Conservation (phyloP, 2,329 filamentous ascomycete species). For the Lecanoromycetidae sp. region DNA sequence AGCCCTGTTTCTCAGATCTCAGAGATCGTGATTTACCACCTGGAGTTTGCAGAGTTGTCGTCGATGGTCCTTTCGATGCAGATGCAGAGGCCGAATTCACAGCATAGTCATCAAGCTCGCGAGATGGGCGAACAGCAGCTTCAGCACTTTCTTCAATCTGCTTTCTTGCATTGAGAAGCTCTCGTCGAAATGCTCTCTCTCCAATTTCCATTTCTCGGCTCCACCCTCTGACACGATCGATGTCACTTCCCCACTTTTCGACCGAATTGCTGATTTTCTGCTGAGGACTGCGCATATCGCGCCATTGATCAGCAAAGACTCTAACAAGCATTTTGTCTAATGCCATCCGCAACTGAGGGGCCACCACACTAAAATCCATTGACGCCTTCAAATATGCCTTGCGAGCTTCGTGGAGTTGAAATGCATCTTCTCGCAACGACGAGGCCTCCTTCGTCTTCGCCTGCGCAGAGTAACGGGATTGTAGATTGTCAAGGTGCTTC, state of each 20-base stretch:
- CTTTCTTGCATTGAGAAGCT: slow-evolving; percentile 65
- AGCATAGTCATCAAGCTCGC: slow-evolving; percentile 89
- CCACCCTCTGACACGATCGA: slow-evolving; percentile 89
- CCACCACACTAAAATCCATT: slow-evolving; percentile 83
- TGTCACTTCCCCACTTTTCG: slow-evolving; percentile 59
- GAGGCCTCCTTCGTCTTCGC: slow-evolving; percentile 91
- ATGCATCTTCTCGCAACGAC: slow-evolving; percentile 83
- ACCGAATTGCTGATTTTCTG: slow-evolving; percentile 53
- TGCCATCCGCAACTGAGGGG: slow-evolving; percentile 70
- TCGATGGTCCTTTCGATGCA: slow-evolving; percentile 55
- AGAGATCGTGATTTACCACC: slow-evolving; percentile 27
- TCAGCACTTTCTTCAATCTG: slow-evolving; percentile 72
- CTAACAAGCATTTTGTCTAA: slow-evolving; percentile 79
- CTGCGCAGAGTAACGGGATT: slow-evolving; percentile 71
- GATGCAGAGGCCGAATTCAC: slow-evolving; percentile 85
- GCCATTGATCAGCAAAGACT: slow-evolving; percentile 77
- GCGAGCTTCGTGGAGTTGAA: slow-evolving; percentile 83
- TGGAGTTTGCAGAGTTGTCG: slow-evolving; percentile 39
- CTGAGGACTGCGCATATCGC: slow-evolving; percentile 63
- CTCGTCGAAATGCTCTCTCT: slow-evolving; percentile 71
- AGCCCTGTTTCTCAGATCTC: slow-evolving; percentile 75
- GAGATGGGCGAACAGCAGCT: slow-evolving; percentile 60
- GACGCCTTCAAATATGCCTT: slow-evolving; percentile 84
- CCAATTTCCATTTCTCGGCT: slow-evolving; percentile 83
- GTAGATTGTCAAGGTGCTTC: slow-evolving; percentile 67